Base-by-base conservation (phyloP, 1,284 basidiomycete species). In the Sanghuangporus sanghuang region DNA sequence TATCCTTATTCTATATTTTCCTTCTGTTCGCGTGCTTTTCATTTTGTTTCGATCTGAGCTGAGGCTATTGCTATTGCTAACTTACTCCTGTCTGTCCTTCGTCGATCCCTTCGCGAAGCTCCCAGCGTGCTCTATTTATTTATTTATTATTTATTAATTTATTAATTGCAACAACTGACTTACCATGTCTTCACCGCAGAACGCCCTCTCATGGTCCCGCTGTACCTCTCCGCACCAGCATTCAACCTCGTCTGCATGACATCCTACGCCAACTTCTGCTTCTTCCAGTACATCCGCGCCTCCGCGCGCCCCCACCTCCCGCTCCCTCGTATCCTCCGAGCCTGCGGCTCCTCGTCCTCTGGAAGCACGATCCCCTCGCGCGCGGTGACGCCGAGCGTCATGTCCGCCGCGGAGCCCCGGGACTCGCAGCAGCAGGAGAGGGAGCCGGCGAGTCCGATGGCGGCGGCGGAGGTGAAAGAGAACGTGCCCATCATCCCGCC, bases 261-360 rank as follows among this genome's bases (percentile, higher is more conserved):
- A 2, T 93, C 90, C 8, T 95, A 88, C 76, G 82, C 83, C 63
- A 86, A 88, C 75, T 95, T 93, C 73, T 89, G 86, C 74, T 94
- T 95, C 77, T 78, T 95, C 68, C 83, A 86, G 64, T 83, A 93
- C 73, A 79, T 93, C 68, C 87, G 92, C 50, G 78, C 79, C 64
- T 84, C 85, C 9, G 87, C 90, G n/a, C 86, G 83, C 73, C 68
- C 72, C 14, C 72, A 40, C 18, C 59, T 66, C 18, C 56, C 58
- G 35, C 48, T 59, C 23, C 61, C 55, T 49, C 50, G 57, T 16
- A 48, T 57, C 48, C n/a, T 65, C 11, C 52, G 40, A 16, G 21
- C 61, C 12, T 62, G 59, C 42, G 60, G 63, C n/a, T 46, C 54
- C n/a, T 64, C 59, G 27, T 61, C 63, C 14, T 56, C 59, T 52